These are phyloP conservation scores for Neofusicoccum umdonicola DNA, from an alignment of 2,329 filamentous ascomycete genomes.

Conservation along the genomic window DNA sequence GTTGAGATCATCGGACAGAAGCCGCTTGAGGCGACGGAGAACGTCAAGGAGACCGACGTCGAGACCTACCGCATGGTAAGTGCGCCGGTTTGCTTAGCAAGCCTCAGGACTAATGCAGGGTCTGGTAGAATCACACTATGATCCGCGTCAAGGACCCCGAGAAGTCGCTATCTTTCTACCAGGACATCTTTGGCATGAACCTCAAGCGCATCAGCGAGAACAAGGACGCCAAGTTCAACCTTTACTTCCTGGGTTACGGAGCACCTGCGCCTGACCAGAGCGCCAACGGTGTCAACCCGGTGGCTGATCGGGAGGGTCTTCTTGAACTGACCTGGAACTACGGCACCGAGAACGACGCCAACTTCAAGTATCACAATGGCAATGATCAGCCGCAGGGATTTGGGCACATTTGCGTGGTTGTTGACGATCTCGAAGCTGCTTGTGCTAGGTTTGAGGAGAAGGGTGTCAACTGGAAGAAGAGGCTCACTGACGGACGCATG, in stretches of 20 bases:
- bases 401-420: constrained; percentile 83
- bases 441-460: constrained; percentile 81
- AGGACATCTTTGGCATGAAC: constrained; percentile 86
- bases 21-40: constrained; percentile 67
- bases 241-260: constrained; percentile 88
- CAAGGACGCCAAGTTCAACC: constrained; percentile 71
- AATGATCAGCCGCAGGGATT: constrained; percentile 92
- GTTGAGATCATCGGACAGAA: constrained; percentile 76
- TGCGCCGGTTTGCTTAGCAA: constrained; percentile 41
- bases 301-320: constrained; percentile 73
- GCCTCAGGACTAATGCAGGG: not conserved
- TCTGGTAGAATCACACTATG: constrained; percentile 79
- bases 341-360: constrained; percentile 78
- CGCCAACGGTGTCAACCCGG: constrained; percentile 56
- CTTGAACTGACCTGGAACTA: constrained; percentile 87
- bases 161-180: constrained; percentile 48
- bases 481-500: constrained; percentile 86
- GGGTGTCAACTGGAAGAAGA: constrained; percentile 90
- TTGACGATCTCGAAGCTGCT: constrained; percentile 85
- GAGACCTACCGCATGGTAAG: constrained; percentile 67
- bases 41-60: constrained; percentile 68
- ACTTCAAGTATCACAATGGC: constrained; percentile 86
- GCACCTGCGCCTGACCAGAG: constrained; percentile 48
- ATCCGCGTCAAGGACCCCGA: constrained; percentile 75
- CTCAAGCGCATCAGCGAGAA: constrained; percentile 72